phyloP scores from a whole-genome alignment of 2,329 filamentous ascomycete genomes.

The Colletotrichum caudatum region DNA sequence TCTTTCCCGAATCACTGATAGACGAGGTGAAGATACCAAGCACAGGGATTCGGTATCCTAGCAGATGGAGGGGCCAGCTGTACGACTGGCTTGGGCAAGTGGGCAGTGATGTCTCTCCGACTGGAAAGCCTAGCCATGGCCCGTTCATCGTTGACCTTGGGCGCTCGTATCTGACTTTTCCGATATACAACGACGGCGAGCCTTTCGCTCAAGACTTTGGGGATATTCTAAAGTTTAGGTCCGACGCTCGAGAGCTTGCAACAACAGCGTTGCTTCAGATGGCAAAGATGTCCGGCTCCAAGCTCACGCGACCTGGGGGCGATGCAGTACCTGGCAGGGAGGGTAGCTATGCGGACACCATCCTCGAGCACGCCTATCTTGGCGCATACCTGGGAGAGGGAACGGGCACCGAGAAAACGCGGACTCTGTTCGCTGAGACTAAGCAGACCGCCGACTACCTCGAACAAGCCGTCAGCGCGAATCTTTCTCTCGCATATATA shows the following conservation, averaged over 20 bases:
- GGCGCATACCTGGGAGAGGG: slow-evolving; percentile 50
- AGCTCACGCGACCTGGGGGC: slow-evolving; percentile 43
- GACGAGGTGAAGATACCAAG: slow-evolving; percentile 47
- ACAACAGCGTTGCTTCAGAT: slow-evolving; percentile 46
- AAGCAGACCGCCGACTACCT: slow-evolving; percentile 49
- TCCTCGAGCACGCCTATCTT: slow-evolving; percentile 46
- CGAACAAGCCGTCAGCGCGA: slow-evolving; percentile 44
- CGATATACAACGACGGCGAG: slow-evolving; percentile 50
- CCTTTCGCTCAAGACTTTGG: slow-evolving; percentile 50
- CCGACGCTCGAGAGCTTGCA: slow-evolving; percentile 47
- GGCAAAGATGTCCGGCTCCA: slow-evolving; percentile 37
- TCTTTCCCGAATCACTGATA: slow-evolving; percentile 47
- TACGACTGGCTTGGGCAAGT: slow-evolving; percentile 46
- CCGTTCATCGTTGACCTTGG: slow-evolving; percentile 48
- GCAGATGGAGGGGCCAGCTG: slow-evolving; percentile 46
- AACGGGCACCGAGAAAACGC: slow-evolving; percentile 46
- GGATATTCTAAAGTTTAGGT: slow-evolving; percentile 49
- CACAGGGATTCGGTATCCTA: slow-evolving; percentile 44
- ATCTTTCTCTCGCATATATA: slow-evolving; percentile 47
- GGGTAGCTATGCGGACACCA: not conserved
- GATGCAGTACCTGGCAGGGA: not conserved
- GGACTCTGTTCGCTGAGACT: slow-evolving; percentile 47
- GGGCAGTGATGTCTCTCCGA: slow-evolving; percentile 27
- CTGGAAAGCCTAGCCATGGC: slow-evolving; percentile 29
- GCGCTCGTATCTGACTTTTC: slow-evolving; percentile 54